These are phyloP conservation scores for Quercus ilex DNA, from an alignment of 306 rosid genomes.

Conservation along the genomic window DNA sequence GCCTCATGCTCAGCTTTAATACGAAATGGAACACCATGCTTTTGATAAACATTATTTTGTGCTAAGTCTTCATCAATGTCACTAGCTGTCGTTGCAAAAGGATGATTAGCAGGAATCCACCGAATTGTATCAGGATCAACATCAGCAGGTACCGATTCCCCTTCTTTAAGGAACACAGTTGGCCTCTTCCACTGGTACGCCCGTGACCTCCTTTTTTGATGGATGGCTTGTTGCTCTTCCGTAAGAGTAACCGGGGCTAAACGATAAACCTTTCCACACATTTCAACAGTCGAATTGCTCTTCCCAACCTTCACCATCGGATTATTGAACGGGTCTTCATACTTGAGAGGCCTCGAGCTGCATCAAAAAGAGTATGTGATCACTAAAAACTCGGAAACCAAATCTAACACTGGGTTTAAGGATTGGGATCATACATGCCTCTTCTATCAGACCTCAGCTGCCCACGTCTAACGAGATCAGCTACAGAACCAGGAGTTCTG, in stretches of 20 bases:
- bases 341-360: constrained; percentile 85
- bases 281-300: constrained; percentile 69
- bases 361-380: neutral
- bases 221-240: constrained; percentile 68
- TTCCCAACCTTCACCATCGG: constrained; percentile 84
- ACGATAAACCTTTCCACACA: constrained; percentile 93
- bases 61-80: constrained; percentile 88
- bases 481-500: constrained; percentile 75
- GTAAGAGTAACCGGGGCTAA: constrained; percentile 95
- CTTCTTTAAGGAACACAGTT: constrained; percentile 81
- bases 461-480: constrained; percentile 92
- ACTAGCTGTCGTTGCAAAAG: constrained; percentile 83
- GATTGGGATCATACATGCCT: constrained; percentile 92
- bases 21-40: constrained; percentile 92
- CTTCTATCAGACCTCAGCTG: constrained; percentile 95
- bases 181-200: constrained; percentile 99
- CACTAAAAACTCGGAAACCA: neutral
- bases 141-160: constrained; percentile 74
- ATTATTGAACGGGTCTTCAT: constrained; percentile 90
- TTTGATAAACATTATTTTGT: constrained; percentile 79
- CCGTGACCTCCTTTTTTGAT: constrained; percentile 83
- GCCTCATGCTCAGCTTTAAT: constrained; percentile 97
- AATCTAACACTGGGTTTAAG: neutral
- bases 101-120: constrained; percentile 96
- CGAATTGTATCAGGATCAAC: constrained; percentile 87